These are phyloP conservation scores for Russula olivacea DNA, from an alignment of 768 basidiomycete genomes.

Conservation along the genomic window DNA sequence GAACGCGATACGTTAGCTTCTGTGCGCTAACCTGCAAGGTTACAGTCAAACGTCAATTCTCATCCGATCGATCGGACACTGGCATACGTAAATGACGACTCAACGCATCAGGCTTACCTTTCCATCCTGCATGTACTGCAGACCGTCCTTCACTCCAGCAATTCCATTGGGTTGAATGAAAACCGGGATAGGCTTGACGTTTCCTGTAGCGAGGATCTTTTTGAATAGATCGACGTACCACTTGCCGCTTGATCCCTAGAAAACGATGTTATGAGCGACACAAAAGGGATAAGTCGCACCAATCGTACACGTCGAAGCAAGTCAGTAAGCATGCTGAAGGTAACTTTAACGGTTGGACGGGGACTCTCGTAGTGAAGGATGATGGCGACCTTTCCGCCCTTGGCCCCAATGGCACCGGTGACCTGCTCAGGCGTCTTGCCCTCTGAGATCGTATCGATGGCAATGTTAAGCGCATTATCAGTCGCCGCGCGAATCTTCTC, in stretches of 20 bases:
- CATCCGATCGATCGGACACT: not conserved
- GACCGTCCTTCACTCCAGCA: slow-evolving; percentile 26
- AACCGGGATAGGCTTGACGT: slow-evolving; percentile 29
- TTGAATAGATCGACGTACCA: slow-evolving; percentile 26
- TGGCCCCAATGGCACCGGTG: slow-evolving; percentile 14
- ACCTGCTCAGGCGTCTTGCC: slow-evolving; percentile 14
- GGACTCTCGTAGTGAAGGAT: slow-evolving; percentile 13
- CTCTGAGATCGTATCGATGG: slow-evolving; percentile 25
- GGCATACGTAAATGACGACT: not conserved
- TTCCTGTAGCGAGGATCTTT: slow-evolving; percentile 23
- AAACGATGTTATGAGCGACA: not conserved
- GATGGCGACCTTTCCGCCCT: slow-evolving; percentile 20
- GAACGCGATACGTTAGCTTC: slow-evolving; percentile 30
- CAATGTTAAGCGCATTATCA: slow-evolving; percentile 21
- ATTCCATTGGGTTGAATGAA: slow-evolving; percentile 29
- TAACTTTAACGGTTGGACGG: not conserved
- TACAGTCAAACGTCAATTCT: not conserved
- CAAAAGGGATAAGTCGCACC: no score
- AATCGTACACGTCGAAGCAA: slow-evolving; percentile 2
- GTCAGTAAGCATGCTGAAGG: not conserved
- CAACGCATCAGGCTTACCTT: slow-evolving; percentile 18
- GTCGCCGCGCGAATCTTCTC: slow-evolving; percentile 28
- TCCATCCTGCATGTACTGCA: slow-evolving; percentile 31
- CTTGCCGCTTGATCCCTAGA: slow-evolving; percentile 24
- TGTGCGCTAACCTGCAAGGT: slow-evolving; percentile 27